A percentile compares a stretch with the other conserved stretches of the same genome.
phyloP scores from a whole-genome alignment of 495 filamentous ascomycete species.

The Cercophora newfieldiana region DNA sequence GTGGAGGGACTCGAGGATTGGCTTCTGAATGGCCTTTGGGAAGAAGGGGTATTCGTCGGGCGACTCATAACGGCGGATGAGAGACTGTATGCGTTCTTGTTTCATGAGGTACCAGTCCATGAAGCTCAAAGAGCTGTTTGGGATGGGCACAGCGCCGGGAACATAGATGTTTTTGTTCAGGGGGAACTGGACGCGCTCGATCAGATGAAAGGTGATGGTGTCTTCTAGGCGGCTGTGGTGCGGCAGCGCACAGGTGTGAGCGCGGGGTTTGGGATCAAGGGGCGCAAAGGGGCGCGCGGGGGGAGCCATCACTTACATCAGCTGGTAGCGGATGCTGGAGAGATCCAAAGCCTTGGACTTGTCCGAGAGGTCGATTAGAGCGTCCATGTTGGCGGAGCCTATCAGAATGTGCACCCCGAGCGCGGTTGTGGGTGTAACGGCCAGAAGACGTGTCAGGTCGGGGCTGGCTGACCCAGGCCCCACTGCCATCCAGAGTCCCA shows the following conservation, averaged over 20 bases:
- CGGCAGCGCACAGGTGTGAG: not conserved
- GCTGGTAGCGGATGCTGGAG: constrained; percentile 88
- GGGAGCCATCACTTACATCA: constrained; percentile 65
- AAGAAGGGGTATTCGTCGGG: constrained; percentile 99
- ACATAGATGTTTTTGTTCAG: constrained; percentile 85
- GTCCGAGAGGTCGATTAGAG: constrained; percentile 84
- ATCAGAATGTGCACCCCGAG: no score
- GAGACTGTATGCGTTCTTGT: constrained; percentile 88
- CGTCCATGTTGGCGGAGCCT: constrained; percentile 76
- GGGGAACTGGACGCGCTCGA: constrained; percentile 97
- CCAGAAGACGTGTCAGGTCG: not conserved
- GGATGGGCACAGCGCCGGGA: constrained; percentile 77
- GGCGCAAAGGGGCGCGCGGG: not conserved
- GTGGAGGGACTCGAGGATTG: constrained; percentile 81
- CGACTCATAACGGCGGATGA: constrained; percentile 90
- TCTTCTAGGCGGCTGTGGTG: constrained; percentile 85
- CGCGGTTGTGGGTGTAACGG: not conserved
- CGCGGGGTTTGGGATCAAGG: not conserved
- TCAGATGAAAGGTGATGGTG: constrained; percentile 97
- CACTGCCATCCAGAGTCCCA: not conserved
- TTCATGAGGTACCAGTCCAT: constrained; percentile 91
- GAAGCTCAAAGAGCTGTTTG: constrained; percentile 70
- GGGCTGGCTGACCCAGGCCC: not conserved
- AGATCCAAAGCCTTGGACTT: constrained; percentile 82
- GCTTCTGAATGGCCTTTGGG: constrained; percentile 72